A percentile compares a stretch with the other conserved stretches of the same genome.
phyloP scores from a whole-genome alignment of 2,329 filamentous ascomycete species.

The Biscogniauxia marginata region DNA sequence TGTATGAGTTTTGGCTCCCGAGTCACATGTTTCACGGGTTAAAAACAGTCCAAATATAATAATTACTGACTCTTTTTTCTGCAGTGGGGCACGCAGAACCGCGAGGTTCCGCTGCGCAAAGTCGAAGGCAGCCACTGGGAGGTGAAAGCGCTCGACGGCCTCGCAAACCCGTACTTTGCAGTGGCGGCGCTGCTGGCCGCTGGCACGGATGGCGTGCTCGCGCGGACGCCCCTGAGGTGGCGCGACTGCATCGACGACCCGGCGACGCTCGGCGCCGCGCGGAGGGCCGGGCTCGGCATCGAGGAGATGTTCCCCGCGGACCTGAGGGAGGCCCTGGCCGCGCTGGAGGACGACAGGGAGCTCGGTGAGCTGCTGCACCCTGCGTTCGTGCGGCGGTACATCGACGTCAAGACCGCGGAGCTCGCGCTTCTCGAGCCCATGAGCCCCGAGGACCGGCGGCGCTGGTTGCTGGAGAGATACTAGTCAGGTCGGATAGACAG shows the following conservation, averaged over 20 bases:
- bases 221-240: conserved; percentile 43
- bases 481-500: conserved; percentile 31
- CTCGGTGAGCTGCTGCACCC: conserved; percentile 47
- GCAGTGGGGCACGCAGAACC: conserved; percentile 82
- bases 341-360: conserved; percentile 46
- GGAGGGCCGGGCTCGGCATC: conserved; percentile 54
- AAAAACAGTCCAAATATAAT: no score
- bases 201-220: conserved; percentile 55
- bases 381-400: conserved; percentile 55
- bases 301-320: conserved; percentile 50
- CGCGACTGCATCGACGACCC: conserved; percentile 57
- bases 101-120: conserved; percentile 71
- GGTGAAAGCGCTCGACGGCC: conserved; percentile 72
- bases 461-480: conserved; percentile 68
- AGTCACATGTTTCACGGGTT: no score
- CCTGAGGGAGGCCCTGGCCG: conserved; percentile 54
- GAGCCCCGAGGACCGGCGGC: conserved; percentile 43
- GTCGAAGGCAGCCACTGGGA: conserved; percentile 71
- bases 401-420: conserved; percentile 60
- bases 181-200: conserved; percentile 60
- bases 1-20: no score
- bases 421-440: conserved; percentile 49
- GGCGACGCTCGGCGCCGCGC: conserved; percentile 43
- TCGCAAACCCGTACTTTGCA: conserved; percentile 76
- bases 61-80: no score